These are phyloP conservation scores for Haematococcus lacustris DNA, from an alignment of 139 green algal genomes.

Conservation along the genomic window DNA sequence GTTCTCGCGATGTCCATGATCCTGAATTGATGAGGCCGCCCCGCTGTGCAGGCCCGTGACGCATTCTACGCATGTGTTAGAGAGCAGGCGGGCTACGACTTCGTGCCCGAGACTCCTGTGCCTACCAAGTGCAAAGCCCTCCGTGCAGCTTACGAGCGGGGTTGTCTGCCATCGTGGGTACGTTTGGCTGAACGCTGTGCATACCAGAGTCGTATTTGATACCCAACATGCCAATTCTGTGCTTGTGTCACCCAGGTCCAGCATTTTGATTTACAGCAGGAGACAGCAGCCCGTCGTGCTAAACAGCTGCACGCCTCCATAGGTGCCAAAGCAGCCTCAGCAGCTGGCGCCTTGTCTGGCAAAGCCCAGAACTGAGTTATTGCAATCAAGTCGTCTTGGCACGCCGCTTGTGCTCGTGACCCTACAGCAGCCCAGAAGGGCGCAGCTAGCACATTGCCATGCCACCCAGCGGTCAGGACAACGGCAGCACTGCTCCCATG, in stretches of 20 bases:
- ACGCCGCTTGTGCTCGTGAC: background rate
- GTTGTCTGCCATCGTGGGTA: background rate
- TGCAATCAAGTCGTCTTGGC: background rate
- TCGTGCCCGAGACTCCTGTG: background rate
- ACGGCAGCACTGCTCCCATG: background rate
- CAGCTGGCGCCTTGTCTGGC: background rate
- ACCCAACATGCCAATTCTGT: background rate
- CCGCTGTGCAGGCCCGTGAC: background rate
- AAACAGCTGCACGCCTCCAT: background rate
- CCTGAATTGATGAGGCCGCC: too few species aligned
- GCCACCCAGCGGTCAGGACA: background rate
- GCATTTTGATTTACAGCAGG: slow-evolving; percentile 1
- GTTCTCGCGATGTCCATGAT: too few species aligned
- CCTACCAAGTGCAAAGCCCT: slow-evolving; percentile 1
- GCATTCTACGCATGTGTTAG: background rate
- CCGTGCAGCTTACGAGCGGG: background rate
- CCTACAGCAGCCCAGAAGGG: background rate
- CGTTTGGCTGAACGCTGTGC: background rate
- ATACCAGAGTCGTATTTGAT: background rate
- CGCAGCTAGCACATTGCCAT: background rate
- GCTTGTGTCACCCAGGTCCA: background rate
- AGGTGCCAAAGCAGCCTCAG: background rate
- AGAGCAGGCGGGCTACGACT: background rate
- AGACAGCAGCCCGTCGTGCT: background rate
- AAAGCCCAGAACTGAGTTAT: background rate